Conservation (phyloP, 2,329 filamentous ascomycete species). For the Venturia carpophila region DNA sequence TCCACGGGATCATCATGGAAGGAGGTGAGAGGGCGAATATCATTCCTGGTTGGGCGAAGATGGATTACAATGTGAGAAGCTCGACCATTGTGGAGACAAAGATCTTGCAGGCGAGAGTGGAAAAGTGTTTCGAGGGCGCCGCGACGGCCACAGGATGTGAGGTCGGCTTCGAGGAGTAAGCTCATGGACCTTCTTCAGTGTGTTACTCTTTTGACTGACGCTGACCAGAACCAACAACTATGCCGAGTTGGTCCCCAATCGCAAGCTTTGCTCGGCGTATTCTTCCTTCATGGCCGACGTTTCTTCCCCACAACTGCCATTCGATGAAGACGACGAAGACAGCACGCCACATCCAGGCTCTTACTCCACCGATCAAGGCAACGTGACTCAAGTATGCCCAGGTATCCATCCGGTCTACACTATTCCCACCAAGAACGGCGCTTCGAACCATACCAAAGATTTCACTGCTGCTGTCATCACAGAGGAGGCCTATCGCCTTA, state of each 20-base stretch:
- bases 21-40: conserved; percentile 36
- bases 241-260: conserved; percentile 12
- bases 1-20: conserved; percentile 34
- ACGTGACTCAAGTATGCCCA: conserved; percentile 13
- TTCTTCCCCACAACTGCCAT: conserved; percentile 4
- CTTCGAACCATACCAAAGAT: conserved; percentile 34
- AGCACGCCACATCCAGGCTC: neutral
- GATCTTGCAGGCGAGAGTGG: conserved; percentile 29
- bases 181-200: neutral
- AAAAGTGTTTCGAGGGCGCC: conserved; percentile 33
- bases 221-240: conserved; percentile 11
- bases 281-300: conserved; percentile 1
- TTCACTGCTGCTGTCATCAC: conserved; percentile 41
- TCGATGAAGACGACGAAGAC: neutral
- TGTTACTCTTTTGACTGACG: neutral
- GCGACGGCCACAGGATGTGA: conserved; percentile 31
- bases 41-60: conserved; percentile 34
- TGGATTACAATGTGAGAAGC: conserved; percentile 37
- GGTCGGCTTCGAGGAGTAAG: conserved; percentile 12
- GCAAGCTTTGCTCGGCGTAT: conserved; percentile 4
- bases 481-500: conserved; percentile 32
- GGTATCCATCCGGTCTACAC: conserved; percentile 12
- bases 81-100: conserved; percentile 29
- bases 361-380: conserved; percentile 16
- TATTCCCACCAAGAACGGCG: conserved; percentile 26